Conservation (phyloP, 352 stramenopile species). For the Phytophthora fragariae region DNA sequence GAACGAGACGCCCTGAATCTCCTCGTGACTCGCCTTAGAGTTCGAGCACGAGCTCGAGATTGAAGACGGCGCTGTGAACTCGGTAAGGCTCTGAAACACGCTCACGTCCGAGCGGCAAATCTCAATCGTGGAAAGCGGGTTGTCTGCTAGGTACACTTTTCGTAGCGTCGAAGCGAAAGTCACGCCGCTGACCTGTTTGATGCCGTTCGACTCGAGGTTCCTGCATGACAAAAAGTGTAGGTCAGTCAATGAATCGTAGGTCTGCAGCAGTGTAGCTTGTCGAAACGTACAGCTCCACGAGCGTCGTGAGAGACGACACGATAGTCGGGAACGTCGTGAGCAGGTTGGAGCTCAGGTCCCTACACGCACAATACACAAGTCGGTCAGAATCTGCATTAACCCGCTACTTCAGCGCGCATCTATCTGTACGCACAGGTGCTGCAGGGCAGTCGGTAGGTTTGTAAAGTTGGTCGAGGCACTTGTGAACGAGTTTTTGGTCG, state of each 20-base stretch:
- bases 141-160: slow-evolving; percentile 52
- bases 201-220: slow-evolving; percentile 66
- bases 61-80: slow-evolving; percentile 43
- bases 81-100: slow-evolving; percentile 43
- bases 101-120: slow-evolving; percentile 56
- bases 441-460: slow-evolving; percentile 47
- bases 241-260: slow-evolving; percentile 4
- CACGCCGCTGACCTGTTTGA: slow-evolving; percentile 55
- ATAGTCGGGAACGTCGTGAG: slow-evolving; percentile 55
- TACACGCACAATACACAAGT: slow-evolving; percentile 22
- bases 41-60: slow-evolving; percentile 43
- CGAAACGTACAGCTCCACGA: slow-evolving; percentile 61
- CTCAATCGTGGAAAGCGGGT: slow-evolving; percentile 56
- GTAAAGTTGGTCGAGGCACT: slow-evolving; percentile 59
- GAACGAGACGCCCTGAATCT: slow-evolving; percentile 47
- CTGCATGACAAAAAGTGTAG: slow-evolving; percentile 28
- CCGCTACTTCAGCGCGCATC: not conserved
- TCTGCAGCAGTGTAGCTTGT: not conserved
- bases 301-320: slow-evolving; percentile 54
- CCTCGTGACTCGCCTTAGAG: slow-evolving; percentile 25
- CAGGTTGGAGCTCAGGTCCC: slow-evolving; percentile 68
- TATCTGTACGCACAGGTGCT: slow-evolving; percentile 54
- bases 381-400: not conserved
- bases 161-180: slow-evolving; percentile 62
- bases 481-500: slow-evolving; percentile 61